Conservation (phyloP, 2,329 filamentous ascomycete genomes). For the Sarocladiaceae sp. region DNA sequence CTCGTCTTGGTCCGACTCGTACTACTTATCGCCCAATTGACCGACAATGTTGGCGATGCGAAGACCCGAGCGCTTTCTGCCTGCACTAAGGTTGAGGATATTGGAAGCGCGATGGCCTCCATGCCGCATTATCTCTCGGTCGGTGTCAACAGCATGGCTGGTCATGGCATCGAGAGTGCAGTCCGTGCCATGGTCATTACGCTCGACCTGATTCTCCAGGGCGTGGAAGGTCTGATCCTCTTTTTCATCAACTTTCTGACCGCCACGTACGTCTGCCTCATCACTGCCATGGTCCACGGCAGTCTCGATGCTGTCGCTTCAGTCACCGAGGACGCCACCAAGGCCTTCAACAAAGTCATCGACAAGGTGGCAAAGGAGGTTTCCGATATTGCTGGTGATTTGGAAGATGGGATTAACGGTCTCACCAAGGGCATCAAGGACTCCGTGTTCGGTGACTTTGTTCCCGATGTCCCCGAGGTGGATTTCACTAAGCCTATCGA, state of each 20-base stretch:
- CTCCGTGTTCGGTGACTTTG: constrained; percentile 45
- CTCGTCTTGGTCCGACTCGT: constrained; percentile 80
- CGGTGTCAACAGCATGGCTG: constrained; percentile 84
- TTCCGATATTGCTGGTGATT: constrained; percentile 49
- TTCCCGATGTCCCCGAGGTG: constrained; percentile 44
- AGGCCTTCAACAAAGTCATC: constrained; percentile 45
- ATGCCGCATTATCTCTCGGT: constrained; percentile 94
- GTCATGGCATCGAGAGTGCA: constrained; percentile 73
- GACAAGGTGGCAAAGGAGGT: constrained; percentile 55
- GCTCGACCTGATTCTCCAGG: constrained; percentile 74
- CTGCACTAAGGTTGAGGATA: constrained; percentile 86
- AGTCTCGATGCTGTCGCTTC: constrained; percentile 65
- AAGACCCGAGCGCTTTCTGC: constrained; percentile 79
- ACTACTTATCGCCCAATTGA: constrained; percentile 67
- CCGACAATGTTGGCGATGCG: constrained; percentile 71
- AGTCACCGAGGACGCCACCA: constrained; percentile 48
- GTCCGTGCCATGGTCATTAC: constrained; percentile 76
- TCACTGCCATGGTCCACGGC: constrained; percentile 76
- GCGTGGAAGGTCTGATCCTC: constrained; percentile 80
- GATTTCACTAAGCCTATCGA: constrained; percentile 63
- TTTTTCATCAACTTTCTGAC: constrained; percentile 93
- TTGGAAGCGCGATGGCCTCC: constrained; percentile 93
- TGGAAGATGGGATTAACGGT: constrained; percentile 43
- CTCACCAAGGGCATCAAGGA: constrained; percentile 40
- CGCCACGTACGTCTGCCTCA: constrained; percentile 84